Base-by-base conservation (phyloP, 108 stramenopile species). In the Nannochloropsis gaditana region DNA sequence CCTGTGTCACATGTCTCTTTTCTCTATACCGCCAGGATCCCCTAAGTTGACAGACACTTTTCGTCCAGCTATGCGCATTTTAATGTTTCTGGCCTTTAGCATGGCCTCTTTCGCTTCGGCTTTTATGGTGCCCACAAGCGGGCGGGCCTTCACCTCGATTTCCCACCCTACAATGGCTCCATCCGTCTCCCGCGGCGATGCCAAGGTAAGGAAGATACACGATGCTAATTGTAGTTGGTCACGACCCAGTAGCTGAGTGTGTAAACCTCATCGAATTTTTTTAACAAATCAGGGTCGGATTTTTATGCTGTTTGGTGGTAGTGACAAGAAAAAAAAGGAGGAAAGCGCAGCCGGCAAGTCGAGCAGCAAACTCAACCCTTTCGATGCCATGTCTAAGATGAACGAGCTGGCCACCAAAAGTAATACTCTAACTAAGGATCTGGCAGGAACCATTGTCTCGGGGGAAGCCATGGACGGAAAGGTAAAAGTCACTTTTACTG, bases 321-420 rank as follows among this genome's bases (percentile, higher is more conserved):
- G 59, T n/a, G 59, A 73, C 59, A 73, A 73, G 59, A 73, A 73
- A n/a, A 73, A 73, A n/a, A 73, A 73, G 59, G 59, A 73, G 59
- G 59, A 73, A n/a, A n/a, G 59, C 59, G 59, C 19, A n/a, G 59
- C 19, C n/a, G 59, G 19, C 59, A 73, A 73, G 6, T n/a, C 59
- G 15, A n/a, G 19, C 59, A 8, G 59, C 59, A 73, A 73, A n/a
- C n/a, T 73, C 19, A 73, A 73, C 6, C 59, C 59, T n/a, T 73
- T 73, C 59, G 59, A 73, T 73, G 59, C 59, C 59, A 73, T 73
- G 59, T 15, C 59, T n/a, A 73, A 73, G 59, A 73, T 73, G 59
- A 73, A 73, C n/a, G 59, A 73, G 59, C n/a, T 73, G 59, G 59
- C 59, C n/a, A 73, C 59, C 59, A 73, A 73, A n/a, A 73, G 59